Conservation (phyloP, 371 early-diverging fungal genomes). For the Entomophthora muscae region DNA sequence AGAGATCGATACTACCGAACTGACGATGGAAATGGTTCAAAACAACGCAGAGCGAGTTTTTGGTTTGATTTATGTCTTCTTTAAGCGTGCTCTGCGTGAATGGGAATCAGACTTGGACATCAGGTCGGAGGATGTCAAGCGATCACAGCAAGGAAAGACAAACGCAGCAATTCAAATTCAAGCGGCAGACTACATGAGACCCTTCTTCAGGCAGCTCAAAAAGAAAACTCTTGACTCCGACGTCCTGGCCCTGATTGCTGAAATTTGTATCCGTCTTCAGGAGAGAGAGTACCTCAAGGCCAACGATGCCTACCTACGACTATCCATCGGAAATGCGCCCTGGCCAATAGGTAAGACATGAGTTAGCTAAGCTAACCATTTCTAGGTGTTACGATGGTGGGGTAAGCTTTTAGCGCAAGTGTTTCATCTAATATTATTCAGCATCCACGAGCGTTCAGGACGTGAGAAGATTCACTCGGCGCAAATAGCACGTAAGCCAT, state of each 20-base stretch:
- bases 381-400: constrained; percentile 21
- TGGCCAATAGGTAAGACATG: constrained; percentile 97
- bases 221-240: constrained; percentile 58
- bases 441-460: constrained; percentile 89
- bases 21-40: constrained; percentile 43
- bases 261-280: constrained; percentile 71
- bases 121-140: constrained; percentile 56
- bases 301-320: constrained; percentile 79
- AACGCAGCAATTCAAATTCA: constrained; percentile 68
- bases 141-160: constrained; percentile 53
- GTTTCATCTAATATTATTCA: constrained; percentile 18
- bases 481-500: constrained; percentile 57
- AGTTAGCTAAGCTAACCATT: constrained; percentile 30
- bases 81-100: constrained; percentile 59
- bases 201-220: constrained; percentile 74
- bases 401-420: constrained; percentile 11
- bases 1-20: constrained; percentile 30
- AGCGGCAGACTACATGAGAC: constrained; percentile 71
- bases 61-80: constrained; percentile 62
- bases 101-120: constrained; percentile 74
- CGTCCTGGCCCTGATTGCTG: constrained; percentile 69
- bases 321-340: constrained; percentile 93
- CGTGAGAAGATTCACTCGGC: constrained; percentile 89
- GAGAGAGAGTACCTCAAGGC: constrained; percentile 80
- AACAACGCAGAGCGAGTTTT: constrained; percentile 54